Base-by-base conservation (phyloP, 805 yeast genomes). In the Kuraishia borneana region DNA sequence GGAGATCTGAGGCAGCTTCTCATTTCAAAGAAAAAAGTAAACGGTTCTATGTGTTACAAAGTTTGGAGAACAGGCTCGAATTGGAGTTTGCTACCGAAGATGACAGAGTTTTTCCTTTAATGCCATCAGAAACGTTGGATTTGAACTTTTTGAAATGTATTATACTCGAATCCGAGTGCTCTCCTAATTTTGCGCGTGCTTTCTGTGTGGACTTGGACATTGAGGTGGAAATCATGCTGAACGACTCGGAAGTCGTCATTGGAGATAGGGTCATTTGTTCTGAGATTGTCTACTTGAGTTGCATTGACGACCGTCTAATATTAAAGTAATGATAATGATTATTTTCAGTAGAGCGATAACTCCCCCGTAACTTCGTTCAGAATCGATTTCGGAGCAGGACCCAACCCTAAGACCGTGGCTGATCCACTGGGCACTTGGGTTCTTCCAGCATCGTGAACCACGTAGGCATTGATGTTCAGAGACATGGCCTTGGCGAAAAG, bases 401-500 rank as follows among this genome's bases (percentile, higher is more conserved):
- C 99, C 19, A 92, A 53, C 1, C 97, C 98, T n/a, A 92, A 59
- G 2, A 92, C 97, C 0, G 98, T 92, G 2, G 94, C 94, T 39
- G 92, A 78, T 1, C 97, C 97, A 5, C 95, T 82, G n/a, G 84
- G 94, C 33, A 92, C 75, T 54, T 92, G 96, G 1, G 98, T 89
- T 46, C 96, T 70, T 3, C 98, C 98, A 18, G 98, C 98, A 59
- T 92, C 99, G 45, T 82, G 94, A 26, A 92, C 85, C 5, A 84
- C 70, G 42, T 76, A 71, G 2, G 89, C 73, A 46, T 85, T 82
- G 13, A 92, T 70, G 5, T 88, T 88, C 36, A 83, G 48, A 3
- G 85, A 73, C 25, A 83, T 69, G 2, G 96, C 96, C 47, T 70
- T 73, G 3, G 94, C 89, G 54, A 74, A 83, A 20, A 92, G 58